Base-by-base conservation (phyloP, 306 rosid species). In the Gynostemma pentaphyllum region DNA sequence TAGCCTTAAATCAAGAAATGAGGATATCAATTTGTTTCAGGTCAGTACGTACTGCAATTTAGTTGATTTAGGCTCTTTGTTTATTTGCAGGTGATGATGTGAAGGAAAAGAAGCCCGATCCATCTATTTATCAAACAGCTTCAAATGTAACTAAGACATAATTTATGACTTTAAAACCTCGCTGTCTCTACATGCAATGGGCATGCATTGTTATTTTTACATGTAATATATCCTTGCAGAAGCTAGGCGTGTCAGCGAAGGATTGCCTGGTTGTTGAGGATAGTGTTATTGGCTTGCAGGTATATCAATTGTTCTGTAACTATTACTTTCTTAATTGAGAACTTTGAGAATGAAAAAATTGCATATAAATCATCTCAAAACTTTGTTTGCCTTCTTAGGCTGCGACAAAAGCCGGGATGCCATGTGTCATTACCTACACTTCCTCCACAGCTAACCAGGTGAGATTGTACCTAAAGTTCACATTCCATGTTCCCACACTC, bases 91-190 rank as follows among this genome's bases (percentile, higher is more conserved):
- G 96, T 48, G 96, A 92, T 76, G 98, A 92, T 79, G 96, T 92
- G 71, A 92, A 88, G 78, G 84, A 79, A 77, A 92, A 92, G 83
- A 92, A 92, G 74, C 98, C 98, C 7, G 90, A 88, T 70, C 96
- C 98, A 24, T 83, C 90, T 72, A 92, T 92, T 70, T 92, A 92
- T 74, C 14, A 82, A 74, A 66, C 89, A 62, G 96, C 98, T 74
- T 74, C 85, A 41, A 79, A 91, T 88, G 97, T 80, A 71, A 41
- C 61, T 36, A 34, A 41, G 64, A 27, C 26, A 4, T 39, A 45
- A 40, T 46, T 64, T 21, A 11, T 30, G 28, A 69, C 57, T 46
- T 50, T 23, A 27, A 16, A 40, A 26, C 16, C 54, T 62, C 21
- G 4, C 26, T 68, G 7, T 61, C 36, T 11, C 45, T 45, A 60